These are phyloP conservation scores for Didymella pomorum DNA, from an alignment of 2,329 filamentous ascomycete species.

Conservation along the genomic window DNA sequence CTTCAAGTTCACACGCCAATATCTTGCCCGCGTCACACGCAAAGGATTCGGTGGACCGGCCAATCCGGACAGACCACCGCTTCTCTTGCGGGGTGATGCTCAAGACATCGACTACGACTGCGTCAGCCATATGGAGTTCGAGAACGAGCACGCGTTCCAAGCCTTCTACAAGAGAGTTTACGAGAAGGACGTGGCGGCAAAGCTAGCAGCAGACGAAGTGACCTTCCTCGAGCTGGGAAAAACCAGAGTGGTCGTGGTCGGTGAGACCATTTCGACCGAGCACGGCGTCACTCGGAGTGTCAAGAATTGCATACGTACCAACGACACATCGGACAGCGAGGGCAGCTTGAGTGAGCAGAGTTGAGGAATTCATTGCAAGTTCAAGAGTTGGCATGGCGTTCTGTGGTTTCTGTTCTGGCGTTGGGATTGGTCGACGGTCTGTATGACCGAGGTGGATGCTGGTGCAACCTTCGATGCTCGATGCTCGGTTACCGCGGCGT, in stretches of 20 bases:
- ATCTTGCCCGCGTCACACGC: constrained; percentile 36
- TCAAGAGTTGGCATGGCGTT: neutral
- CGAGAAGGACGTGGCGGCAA: constrained; percentile 30
- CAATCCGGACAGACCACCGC: constrained; percentile 33
- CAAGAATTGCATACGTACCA: constrained; percentile 12
- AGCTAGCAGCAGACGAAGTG: constrained; percentile 36
- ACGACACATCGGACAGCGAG: constrained; percentile 27
- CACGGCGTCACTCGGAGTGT: constrained; percentile 20
- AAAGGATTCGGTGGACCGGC: constrained; percentile 39
- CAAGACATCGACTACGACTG: constrained; percentile 40
- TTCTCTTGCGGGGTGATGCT: constrained; percentile 34
- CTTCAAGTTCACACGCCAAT: constrained; percentile 34
- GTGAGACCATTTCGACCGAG: constrained; percentile 34
- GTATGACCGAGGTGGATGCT: constrained; percentile 3
- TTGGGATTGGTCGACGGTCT: constrained; percentile 1
- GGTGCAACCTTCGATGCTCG: constrained; percentile 2
- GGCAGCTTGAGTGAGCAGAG: constrained; percentile 24
- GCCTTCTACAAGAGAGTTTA: constrained; percentile 38
- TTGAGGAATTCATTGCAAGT: neutral
- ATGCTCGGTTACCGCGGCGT: constrained; percentile 3
- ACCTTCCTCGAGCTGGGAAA: constrained; percentile 33
- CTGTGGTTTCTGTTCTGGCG: neutral
- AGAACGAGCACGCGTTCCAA: constrained; percentile 33
- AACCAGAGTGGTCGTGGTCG: constrained; percentile 37
- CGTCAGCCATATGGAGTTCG: constrained; percentile 37